Evolutionary conservation across 2,329 filamentous ascomycete species (phyloP).

Genomic region (Fusarium miscanthi): DNA sequence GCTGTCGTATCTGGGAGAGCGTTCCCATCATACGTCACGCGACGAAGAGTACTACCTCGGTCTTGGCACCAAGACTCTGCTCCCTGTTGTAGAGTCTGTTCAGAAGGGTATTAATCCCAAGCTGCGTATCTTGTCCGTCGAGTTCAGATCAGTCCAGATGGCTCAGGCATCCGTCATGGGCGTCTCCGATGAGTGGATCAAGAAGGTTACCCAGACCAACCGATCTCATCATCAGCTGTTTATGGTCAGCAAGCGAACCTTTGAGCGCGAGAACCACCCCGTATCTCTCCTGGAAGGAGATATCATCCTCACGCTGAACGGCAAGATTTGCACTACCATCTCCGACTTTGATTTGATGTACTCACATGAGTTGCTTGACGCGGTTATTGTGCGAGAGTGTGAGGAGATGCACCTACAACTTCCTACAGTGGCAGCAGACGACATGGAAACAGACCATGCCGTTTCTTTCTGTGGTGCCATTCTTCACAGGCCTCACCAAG

Average conservation of each 20-base stretch:
- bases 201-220: slow-evolving; percentile 88
- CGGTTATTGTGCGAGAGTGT: slow-evolving; percentile 86
- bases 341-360: slow-evolving; percentile 98
- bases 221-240: slow-evolving; percentile 95
- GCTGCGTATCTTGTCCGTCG: slow-evolving; percentile 90
- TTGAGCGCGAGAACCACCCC: slow-evolving; percentile 64
- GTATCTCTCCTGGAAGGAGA: slow-evolving; percentile 85
- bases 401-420: slow-evolving; percentile 81
- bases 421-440: slow-evolving; percentile 86
- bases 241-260: slow-evolving; percentile 93
- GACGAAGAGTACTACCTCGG: slow-evolving; percentile 98
- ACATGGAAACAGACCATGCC: slow-evolving; percentile 91
- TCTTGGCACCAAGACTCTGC: slow-evolving; percentile 85
- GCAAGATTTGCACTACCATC: slow-evolving; percentile 90
- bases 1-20: slow-evolving; percentile 96
- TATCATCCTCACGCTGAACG: slow-evolving; percentile 90
- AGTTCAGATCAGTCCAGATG: slow-evolving; percentile 96
- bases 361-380: slow-evolving; percentile 82
- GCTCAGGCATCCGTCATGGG: slow-evolving; percentile 97
- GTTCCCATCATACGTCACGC: slow-evolving; percentile 79
- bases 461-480: slow-evolving; percentile 96
- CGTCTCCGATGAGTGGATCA: slow-evolving; percentile 94
- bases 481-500: slow-evolving; percentile 92
- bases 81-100: slow-evolving; percentile 89
- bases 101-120: slow-evolving; percentile 82